Evolutionary conservation across 306 rosid genomes (phyloP).

Genomic region (Prunus campanulata): DNA sequence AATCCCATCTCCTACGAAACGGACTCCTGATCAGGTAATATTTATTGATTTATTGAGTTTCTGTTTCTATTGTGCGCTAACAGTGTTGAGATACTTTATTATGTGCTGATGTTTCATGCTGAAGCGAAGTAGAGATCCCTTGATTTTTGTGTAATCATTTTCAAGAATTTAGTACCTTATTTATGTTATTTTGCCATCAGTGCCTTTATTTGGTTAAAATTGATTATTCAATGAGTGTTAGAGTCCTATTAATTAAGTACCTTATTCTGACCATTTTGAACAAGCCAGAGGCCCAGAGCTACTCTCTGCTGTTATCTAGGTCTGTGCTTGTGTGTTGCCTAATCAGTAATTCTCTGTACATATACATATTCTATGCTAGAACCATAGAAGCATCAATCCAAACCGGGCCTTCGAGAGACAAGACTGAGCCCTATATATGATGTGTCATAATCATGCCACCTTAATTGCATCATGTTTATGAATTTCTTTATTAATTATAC

Average conservation of each 20-base stretch:
- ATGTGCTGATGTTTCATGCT: background rate
- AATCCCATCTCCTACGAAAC: conserved; percentile 60
- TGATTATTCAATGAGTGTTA: background rate
- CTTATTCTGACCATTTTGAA: background rate
- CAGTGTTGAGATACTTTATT: background rate
- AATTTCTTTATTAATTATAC: background rate
- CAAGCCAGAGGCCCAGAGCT: background rate
- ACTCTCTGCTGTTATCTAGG: background rate
- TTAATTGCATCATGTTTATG: background rate
- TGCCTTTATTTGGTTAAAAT: background rate
- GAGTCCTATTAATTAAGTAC: background rate
- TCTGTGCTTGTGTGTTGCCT: background rate
- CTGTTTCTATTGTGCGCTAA: background rate
- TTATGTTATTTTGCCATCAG: background rate
- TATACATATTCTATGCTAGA: background rate
- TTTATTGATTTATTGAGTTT: background rate
- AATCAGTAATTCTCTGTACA: background rate
- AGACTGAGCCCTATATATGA: background rate
- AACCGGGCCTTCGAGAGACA: background rate
- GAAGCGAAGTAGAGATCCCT: conserved; percentile 6
- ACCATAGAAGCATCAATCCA: background rate
- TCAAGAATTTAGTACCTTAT: background rate
- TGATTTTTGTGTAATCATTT: background rate
- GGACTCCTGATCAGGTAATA: conserved; percentile 81
- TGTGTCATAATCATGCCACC: background rate